phyloP scores from a whole-genome alignment of 805 yeast species.

The Ogataea chonburiensis region DNA sequence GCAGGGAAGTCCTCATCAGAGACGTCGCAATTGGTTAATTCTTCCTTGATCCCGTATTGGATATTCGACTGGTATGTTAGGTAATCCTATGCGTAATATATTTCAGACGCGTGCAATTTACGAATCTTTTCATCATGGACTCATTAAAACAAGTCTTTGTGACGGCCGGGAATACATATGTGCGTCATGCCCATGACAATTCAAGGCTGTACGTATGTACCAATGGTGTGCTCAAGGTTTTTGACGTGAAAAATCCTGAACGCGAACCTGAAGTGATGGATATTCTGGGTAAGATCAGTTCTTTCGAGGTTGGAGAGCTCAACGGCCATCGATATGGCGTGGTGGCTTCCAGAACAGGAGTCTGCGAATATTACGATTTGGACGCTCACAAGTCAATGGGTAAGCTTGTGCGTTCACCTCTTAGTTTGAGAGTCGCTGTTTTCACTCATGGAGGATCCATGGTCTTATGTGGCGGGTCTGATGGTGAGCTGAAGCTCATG shows the following conservation, averaged over 20 bases:
- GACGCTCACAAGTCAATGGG: slow-evolving; percentile 24
- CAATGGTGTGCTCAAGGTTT: slow-evolving; percentile 53
- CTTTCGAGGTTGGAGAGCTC: slow-evolving; percentile 32
- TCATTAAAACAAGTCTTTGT: slow-evolving; percentile 32
- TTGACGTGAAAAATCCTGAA: slow-evolving; percentile 46
- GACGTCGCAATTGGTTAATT: no score
- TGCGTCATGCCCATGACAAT: slow-evolving; percentile 25
- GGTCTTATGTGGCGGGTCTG: slow-evolving; percentile 66
- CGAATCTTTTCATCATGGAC: slow-evolving; percentile 20
- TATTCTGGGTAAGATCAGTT: slow-evolving; percentile 45
- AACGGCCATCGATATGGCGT: slow-evolving; percentile 22
- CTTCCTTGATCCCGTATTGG: background rate
- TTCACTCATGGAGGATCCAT: slow-evolving; percentile 62
- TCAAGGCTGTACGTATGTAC: slow-evolving; percentile 50
- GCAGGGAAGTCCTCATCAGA: no score
- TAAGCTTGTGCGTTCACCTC: slow-evolving; percentile 42
- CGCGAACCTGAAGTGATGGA: slow-evolving; percentile 63
- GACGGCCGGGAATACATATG: slow-evolving; percentile 28
- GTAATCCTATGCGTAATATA: no score
- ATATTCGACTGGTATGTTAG: no score
- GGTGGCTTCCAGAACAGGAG: slow-evolving; percentile 44
- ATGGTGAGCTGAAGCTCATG: slow-evolving; percentile 51
- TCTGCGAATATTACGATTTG: slow-evolving; percentile 41
- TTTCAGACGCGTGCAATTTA: slow-evolving; percentile 10
- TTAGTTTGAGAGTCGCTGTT: slow-evolving; percentile 50